Conservation (phyloP, 164 flowering plant species). For the Magnolia kwangsiensis region DNA sequence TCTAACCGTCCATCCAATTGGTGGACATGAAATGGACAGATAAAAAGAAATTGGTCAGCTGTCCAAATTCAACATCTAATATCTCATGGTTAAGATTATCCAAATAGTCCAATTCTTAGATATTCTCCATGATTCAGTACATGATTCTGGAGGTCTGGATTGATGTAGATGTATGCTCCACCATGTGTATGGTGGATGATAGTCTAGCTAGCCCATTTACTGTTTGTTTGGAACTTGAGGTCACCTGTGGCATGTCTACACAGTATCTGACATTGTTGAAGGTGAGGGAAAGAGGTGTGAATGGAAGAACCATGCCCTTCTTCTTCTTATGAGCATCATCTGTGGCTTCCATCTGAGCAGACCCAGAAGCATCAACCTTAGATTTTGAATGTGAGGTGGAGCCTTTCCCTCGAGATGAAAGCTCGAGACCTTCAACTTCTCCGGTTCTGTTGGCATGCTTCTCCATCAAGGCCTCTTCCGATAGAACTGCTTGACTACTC, state of each 20-base stretch:
- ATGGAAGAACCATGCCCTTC: constrained; percentile 49
- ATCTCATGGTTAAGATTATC: no score
- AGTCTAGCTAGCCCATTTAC: background rate
- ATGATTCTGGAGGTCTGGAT: background rate
- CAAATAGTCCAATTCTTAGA: no score
- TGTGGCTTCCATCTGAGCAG: constrained; percentile 7
- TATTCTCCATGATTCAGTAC: background rate
- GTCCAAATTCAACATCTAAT: no score
- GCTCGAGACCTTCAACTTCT: constrained; percentile 7
- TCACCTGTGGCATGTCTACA: constrained; percentile 53
- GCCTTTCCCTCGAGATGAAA: constrained; percentile 15
- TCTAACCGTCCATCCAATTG: no score
- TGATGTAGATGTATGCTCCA: background rate
- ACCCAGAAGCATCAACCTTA: background rate
- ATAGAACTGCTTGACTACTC: constrained; percentile 5
- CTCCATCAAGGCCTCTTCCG: constrained; percentile 1
- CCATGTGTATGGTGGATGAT: background rate
- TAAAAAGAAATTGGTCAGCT: no score
- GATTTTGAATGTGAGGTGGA: background rate
- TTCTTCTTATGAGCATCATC: constrained; percentile 14
- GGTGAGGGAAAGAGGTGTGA: constrained; percentile 42
- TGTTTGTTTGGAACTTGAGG: background rate
- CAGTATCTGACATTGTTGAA: constrained; percentile 39
- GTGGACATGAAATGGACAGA: no score
- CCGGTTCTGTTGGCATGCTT: constrained; percentile 13